Evolutionary conservation across 495 filamentous ascomycete genomes (phyloP), one percentile per base, ranked within the genome.

Genomic region (Podospora pseudoanserina): DNA sequence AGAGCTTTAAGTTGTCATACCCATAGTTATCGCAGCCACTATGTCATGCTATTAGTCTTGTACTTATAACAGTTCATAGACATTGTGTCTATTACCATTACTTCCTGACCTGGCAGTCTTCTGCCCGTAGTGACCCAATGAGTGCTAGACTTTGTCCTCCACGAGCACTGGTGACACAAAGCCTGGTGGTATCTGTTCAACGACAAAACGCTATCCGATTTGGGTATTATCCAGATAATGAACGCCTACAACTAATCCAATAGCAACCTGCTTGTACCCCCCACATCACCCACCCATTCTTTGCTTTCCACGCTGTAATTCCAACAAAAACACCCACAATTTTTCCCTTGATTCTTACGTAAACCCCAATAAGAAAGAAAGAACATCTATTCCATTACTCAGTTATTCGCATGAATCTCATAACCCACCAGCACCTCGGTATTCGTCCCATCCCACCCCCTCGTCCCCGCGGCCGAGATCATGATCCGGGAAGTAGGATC

Each of bases 341-440:
- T 23, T 23, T 23, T 0, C 23, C 23, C 23, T 23, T 23, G 23
- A 23, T 23, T 23, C 23, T 23, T 23, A 23, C 23, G 23, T 23
- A 23, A 23, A 23, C 23, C 23, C 20, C 23, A 23, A 23, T 1
- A 23, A 23, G 20, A 56, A 56, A 56, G 19, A 56, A 56, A 15
- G 20, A 56, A 56, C 5, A 56, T 49, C 39, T 11, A 49, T 49
- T 49, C 39, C 39, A 54, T 23, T 34, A 23, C 55, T 65, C 60
- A 69, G 19, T 64, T 64, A 11, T 68, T 23, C 5, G 72, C 69
- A 11, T 26, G 53, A 60, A 99, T 96, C 78, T 99, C 95, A 77
- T 99, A 99, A 60, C 95, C 95, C 56, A 99, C 84, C 32, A 97
- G 77, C 9, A 95, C 93, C 80, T 99, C 95, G 1, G 95, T 97